These are phyloP conservation scores for Anthracocystis setariae DNA, from an alignment of 1,284 basidiomycete genomes.

Conservation along the genomic window DNA sequence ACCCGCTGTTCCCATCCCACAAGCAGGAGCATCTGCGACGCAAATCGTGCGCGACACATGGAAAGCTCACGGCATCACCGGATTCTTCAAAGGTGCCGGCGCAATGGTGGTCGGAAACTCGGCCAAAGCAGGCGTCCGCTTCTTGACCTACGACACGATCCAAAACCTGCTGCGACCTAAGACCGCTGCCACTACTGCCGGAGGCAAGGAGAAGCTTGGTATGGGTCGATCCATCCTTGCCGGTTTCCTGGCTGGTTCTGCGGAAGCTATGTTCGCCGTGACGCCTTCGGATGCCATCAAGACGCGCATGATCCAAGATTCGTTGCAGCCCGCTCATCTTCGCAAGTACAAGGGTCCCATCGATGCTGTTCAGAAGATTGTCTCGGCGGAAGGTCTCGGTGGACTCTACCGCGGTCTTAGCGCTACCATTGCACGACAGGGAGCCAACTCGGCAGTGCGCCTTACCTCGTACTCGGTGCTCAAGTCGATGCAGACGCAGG, in stretches of 20 bases:
- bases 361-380: constrained; percentile 15
- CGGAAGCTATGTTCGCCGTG: constrained; percentile 89
- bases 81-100: constrained; percentile 21
- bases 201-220: constrained; percentile 12
- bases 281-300: constrained; percentile 98
- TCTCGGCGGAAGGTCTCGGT: constrained; percentile 73
- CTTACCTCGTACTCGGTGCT: constrained; percentile 92
- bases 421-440: constrained; percentile 86
- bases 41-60: constrained; percentile 23
- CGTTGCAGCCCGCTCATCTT: constrained; percentile 81
- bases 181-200: not conserved
- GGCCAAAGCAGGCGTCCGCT: constrained; percentile 82
- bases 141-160: constrained; percentile 91
- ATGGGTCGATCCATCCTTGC: constrained; percentile 70
- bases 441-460: constrained; percentile 92
- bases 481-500: constrained; percentile 70
- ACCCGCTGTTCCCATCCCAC: not conserved
- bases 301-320: constrained; percentile 96
- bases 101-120: constrained; percentile 50
- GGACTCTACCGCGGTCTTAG: constrained; percentile 90
- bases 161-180: constrained; percentile 70
- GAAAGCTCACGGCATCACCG: constrained; percentile 8
- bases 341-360: constrained; percentile 69
- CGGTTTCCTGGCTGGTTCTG: constrained; percentile 90
- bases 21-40: constrained; percentile 15